Evolutionary conservation across 352 stramenopile genomes (phyloP).

Genomic region (Globisporangium abappressorium): DNA sequence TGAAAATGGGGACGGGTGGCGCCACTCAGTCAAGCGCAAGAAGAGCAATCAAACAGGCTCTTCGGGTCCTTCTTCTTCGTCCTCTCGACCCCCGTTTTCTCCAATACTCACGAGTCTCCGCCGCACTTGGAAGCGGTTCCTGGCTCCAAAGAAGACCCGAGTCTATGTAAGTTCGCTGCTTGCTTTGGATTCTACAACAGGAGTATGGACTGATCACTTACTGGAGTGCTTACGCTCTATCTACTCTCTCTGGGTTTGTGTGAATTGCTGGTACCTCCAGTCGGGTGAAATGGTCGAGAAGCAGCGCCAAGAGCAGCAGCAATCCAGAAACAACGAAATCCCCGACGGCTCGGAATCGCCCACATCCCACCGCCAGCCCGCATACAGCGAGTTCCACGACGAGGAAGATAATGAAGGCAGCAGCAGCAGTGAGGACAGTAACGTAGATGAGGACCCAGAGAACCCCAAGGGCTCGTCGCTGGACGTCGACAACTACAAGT

Average conservation of each 20-base stretch:
- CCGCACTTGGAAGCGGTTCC: slow-evolving; percentile 29
- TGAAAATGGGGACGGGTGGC: slow-evolving; percentile 5
- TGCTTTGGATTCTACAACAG: neutral
- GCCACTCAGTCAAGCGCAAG: slow-evolving; percentile 16
- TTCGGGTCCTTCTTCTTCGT: neutral
- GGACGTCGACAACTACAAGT: slow-evolving; percentile 50
- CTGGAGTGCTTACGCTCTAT: neutral
- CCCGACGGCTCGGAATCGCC: neutral
- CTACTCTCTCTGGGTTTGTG: neutral
- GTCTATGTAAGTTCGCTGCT: slow-evolving; percentile 30
- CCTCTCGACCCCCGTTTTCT: neutral
- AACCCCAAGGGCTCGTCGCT: neutral
- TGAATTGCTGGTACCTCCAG: neutral
- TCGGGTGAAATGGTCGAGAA: slow-evolving; percentile 15
- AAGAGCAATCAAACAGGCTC: slow-evolving; percentile 3
- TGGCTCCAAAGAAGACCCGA: slow-evolving; percentile 28
- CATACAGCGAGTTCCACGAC: neutral
- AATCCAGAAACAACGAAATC: neutral
- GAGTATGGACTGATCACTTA: neutral
- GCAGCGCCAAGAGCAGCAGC: slow-evolving; percentile 5
- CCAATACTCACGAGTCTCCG: slow-evolving; percentile 18
- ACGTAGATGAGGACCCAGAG: neutral
- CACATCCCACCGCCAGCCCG: neutral
- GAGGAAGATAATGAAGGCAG: neutral
- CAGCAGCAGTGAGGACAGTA: neutral